phyloP scores from a whole-genome alignment of 208 protist genomes.

The Wallacemonas sp. region DNA sequence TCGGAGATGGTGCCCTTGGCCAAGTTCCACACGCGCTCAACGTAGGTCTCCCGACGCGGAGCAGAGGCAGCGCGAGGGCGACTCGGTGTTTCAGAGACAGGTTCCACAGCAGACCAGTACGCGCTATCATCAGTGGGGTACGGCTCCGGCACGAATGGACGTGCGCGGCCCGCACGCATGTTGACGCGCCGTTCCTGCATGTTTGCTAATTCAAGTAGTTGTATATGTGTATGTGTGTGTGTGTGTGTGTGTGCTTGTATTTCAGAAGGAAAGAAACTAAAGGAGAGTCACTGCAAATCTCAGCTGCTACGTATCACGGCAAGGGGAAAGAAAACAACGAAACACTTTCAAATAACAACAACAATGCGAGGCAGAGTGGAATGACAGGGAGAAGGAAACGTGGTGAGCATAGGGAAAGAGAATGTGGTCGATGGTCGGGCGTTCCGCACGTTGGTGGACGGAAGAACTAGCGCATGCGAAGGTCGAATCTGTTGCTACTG shows the following conservation, averaged over 20 bases:
- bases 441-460: too few species aligned
- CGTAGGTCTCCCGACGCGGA: background rate
- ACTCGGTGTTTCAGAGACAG: background rate
- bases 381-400: too few species aligned
- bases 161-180: conserved; percentile 7
- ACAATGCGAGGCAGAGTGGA: too few species aligned
- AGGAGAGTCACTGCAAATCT: too few species aligned
- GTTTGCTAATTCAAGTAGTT: background rate
- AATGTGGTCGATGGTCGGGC: too few species aligned
- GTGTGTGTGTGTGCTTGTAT: background rate
- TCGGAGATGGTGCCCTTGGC: conserved; percentile 8
- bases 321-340: too few species aligned
- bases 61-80: background rate
- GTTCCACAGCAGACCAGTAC: conserved; percentile 1
- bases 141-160: conserved; percentile 6
- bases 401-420: too few species aligned
- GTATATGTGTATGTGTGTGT: background rate
- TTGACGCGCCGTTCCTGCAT: conserved; percentile 13
- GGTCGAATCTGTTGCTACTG: too few species aligned
- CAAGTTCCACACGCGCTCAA: conserved; percentile 12
- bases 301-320: too few species aligned
- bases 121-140: background rate
- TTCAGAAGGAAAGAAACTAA: too few species aligned
- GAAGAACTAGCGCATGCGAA: too few species aligned
- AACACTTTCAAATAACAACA: too few species aligned